Conservation (phyloP, 768 basidiomycete species). For the Tricholoma flavovirens region DNA sequence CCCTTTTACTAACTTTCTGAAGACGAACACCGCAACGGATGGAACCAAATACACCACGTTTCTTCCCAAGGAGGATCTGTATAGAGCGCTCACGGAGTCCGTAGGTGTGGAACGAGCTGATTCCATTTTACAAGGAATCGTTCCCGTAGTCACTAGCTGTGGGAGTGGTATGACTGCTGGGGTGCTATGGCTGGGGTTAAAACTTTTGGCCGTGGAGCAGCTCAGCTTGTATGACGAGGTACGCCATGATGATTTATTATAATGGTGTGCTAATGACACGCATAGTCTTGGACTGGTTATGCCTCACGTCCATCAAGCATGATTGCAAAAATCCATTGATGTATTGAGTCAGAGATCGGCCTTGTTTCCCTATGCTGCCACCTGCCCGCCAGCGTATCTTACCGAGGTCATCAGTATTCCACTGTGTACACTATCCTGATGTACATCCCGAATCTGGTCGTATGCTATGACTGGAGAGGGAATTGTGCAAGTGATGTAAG, state of each 20-base stretch:
- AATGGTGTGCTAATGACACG: slow-evolving; percentile 1
- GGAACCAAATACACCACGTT: slow-evolving; percentile 53
- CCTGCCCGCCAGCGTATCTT: no score
- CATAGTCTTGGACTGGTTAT: slow-evolving; percentile 95
- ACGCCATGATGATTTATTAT: slow-evolving; percentile 16
- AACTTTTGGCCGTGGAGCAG: slow-evolving; percentile 54
- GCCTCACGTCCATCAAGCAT: slow-evolving; percentile 68
- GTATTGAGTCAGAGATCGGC: background rate
- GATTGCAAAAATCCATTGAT: slow-evolving; percentile 35
- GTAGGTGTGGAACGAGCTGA: slow-evolving; percentile 54
- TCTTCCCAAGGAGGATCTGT: slow-evolving; percentile 52
- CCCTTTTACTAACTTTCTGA: slow-evolving; percentile 75
- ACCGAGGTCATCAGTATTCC: background rate
- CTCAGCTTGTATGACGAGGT: slow-evolving; percentile 94
- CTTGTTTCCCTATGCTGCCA: no score
- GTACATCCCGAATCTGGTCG: background rate
- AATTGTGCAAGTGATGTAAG: background rate
- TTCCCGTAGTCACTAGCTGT: slow-evolving; percentile 69
- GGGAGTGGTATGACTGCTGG: slow-evolving; percentile 99
- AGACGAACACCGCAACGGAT: slow-evolving; percentile 32
- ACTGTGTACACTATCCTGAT: background rate
- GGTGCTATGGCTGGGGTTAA: slow-evolving; percentile 88
- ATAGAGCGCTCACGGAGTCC: slow-evolving; percentile 50
- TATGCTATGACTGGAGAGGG: background rate
- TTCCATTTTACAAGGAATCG: slow-evolving; percentile 54